These are phyloP conservation scores for Mallotus repandus DNA, from an alignment of 441 rosid genomes.

Conservation along the genomic window DNA sequence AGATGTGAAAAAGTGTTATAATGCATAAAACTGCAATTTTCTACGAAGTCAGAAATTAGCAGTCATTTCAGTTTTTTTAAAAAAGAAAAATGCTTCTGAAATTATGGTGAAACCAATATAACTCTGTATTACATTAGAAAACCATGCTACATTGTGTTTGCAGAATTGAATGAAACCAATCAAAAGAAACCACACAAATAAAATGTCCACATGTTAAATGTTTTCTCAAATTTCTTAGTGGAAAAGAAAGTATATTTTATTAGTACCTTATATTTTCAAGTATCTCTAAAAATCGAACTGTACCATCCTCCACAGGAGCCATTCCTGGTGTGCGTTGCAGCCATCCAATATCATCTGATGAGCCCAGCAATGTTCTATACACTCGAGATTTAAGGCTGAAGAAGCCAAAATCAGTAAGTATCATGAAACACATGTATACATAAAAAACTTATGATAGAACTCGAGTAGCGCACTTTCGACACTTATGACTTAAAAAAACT, in stretches of 20 bases:
- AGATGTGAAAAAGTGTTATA: neutral
- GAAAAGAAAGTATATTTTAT: constrained; percentile 1
- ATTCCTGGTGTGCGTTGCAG: constrained; percentile 53
- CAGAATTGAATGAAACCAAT: neutral
- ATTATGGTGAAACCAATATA: neutral
- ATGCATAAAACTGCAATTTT: neutral
- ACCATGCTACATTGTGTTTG: neutral
- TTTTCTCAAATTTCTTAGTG: constrained; percentile 1
- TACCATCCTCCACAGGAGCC: constrained; percentile 58
- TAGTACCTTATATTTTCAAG: constrained; percentile 50
- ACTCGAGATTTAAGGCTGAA: constrained; percentile 55
- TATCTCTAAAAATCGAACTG: constrained; percentile 55
- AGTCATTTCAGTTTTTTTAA: neutral
- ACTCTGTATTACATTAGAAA: neutral
- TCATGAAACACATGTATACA: constrained; percentile 9
- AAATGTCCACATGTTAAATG: neutral
- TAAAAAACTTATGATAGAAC: neutral
- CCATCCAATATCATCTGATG: constrained; percentile 76
- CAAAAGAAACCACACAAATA: neutral
- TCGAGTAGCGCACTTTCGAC: constrained; percentile 5
- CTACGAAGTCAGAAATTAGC: neutral
- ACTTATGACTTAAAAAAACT: constrained; percentile 1
- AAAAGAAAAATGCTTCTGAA: neutral
- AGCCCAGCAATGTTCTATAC: constrained; percentile 52
- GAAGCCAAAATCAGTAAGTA: constrained; percentile 19